Evolutionary conservation across 1,139 yeast species (phyloP).

Genomic region (Saccharomyces hybrid): DNA sequence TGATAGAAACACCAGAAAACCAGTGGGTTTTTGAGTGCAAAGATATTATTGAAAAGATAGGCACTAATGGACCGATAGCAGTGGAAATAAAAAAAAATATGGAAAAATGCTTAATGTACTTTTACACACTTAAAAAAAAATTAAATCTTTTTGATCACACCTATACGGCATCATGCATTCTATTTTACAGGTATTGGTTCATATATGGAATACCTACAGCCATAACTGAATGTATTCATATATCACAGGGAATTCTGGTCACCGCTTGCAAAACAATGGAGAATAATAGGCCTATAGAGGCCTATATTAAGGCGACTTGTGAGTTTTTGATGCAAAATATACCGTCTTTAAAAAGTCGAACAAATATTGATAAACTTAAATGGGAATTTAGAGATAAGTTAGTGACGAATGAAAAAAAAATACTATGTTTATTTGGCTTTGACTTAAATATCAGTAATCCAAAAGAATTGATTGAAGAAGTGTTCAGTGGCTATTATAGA

Average conservation of each 20-base stretch:
- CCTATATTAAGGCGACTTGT: slow-evolving; percentile 30
- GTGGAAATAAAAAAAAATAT: slow-evolving; percentile 25
- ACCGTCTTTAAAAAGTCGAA: slow-evolving; percentile 20
- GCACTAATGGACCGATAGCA: slow-evolving; percentile 17
- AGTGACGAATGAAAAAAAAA: slow-evolving; percentile 27
- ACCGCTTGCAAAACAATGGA: slow-evolving; percentile 33
- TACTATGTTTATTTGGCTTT: slow-evolving; percentile 30
- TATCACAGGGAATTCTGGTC: slow-evolving; percentile 30
- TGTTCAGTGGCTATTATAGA: slow-evolving; percentile 30
- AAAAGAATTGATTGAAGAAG: slow-evolving; percentile 31
- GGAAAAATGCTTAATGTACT: slow-evolving; percentile 31
- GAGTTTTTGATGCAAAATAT: slow-evolving; percentile 26
- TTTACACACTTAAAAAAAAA: slow-evolving; percentile 30
- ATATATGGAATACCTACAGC: slow-evolving; percentile 24
- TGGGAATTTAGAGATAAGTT: slow-evolving; percentile 33
- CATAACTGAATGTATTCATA: slow-evolving; percentile 25
- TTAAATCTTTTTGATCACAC: slow-evolving; percentile 31
- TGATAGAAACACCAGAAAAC: slow-evolving; percentile 27
- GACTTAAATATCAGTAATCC: slow-evolving; percentile 31
- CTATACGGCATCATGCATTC: slow-evolving; percentile 31
- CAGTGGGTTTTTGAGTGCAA: slow-evolving; percentile 27
- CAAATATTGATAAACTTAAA: slow-evolving; percentile 30
- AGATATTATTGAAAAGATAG: slow-evolving; percentile 27
- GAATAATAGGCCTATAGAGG: slow-evolving; percentile 32
- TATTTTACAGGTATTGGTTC: slow-evolving; percentile 32